A percentile compares a stretch with the other conserved stretches of the same genome.
Conservation (phyloP, 75 land plant species). For the Cupressus sempervirens region DNA sequence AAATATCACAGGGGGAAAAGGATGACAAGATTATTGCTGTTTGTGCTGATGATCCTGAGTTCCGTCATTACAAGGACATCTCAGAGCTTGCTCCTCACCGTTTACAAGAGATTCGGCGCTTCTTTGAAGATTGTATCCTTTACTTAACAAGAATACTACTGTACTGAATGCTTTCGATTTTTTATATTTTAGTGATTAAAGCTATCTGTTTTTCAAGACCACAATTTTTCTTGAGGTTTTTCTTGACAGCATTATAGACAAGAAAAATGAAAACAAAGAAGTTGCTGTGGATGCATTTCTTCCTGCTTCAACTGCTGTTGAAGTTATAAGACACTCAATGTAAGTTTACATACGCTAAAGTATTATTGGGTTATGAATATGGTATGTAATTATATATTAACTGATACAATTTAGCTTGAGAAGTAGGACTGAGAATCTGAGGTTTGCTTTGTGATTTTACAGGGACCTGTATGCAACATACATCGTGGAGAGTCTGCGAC, state of each 20-base stretch:
- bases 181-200: neutral
- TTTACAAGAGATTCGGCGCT: conserved; percentile 72
- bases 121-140: conserved; percentile 94
- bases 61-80: conserved; percentile 63
- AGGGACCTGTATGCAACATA: conserved; percentile 82
- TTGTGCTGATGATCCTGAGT: conserved; percentile 92
- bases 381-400: no score
- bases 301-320: conserved; percentile 42
- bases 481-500: conserved; percentile 61
- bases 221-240: neutral
- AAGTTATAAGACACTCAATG: conserved; percentile 79
- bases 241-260: conserved; percentile 46
- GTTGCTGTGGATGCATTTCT: conserved; percentile 78
- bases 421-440: neutral
- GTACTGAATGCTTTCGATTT: neutral
- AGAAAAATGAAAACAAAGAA: conserved; percentile 88
- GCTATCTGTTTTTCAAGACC: neutral
- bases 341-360: conserved; percentile 21
- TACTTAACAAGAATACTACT: neutral
- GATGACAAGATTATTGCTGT: conserved; percentile 94
- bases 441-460: conserved; percentile 17
- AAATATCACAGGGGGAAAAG: conserved; percentile 59
- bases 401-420: neutral
- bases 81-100: conserved; percentile 81
- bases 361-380: neutral